Conservation (phyloP, 495 filamentous ascomycete species). For the Lindgomyces ingoldianus region DNA sequence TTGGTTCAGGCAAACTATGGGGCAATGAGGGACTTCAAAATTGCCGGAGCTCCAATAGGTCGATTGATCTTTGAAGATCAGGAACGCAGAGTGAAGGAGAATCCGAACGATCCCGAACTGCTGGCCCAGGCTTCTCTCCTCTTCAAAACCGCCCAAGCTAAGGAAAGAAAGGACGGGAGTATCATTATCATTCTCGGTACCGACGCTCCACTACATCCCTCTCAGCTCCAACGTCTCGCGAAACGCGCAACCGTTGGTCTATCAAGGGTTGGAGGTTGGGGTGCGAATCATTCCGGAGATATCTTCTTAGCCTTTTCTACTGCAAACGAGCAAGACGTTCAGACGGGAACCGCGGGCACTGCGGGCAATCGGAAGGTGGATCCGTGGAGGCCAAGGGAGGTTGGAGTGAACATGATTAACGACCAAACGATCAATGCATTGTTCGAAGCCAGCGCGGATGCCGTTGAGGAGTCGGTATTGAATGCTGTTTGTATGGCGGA, state of each 20-base stretch:
- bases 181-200: constrained; percentile 58
- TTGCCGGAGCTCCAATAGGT: constrained; percentile 55
- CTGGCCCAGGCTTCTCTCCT: constrained; percentile 18
- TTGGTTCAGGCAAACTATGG: constrained; percentile 59
- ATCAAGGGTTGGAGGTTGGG: constrained; percentile 52
- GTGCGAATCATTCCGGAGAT: constrained; percentile 54
- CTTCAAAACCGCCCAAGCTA: constrained; percentile 32
- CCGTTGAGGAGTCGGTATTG: constrained; percentile 56
- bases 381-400: constrained; percentile 43
- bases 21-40: constrained; percentile 46
- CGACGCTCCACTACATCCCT: constrained; percentile 53
- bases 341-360: constrained; percentile 35
- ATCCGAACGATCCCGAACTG: constrained; percentile 33
- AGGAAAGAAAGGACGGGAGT: constrained; percentile 53
- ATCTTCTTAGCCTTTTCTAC: constrained; percentile 59
- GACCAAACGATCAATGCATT: constrained; percentile 54
- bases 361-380: constrained; percentile 12
- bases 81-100: constrained; percentile 34
- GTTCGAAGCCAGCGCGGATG: constrained; percentile 54
- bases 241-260: constrained; percentile 56
- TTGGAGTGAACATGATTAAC: constrained; percentile 48
- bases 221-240: constrained; percentile 56
- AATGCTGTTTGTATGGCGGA: constrained; percentile 56
- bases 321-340: constrained; percentile 47
- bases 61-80: constrained; percentile 46